Evolutionary conservation across 2,329 filamentous ascomycete genomes (phyloP).

Genomic region (Sporothrix brunneoviolacea): DNA sequence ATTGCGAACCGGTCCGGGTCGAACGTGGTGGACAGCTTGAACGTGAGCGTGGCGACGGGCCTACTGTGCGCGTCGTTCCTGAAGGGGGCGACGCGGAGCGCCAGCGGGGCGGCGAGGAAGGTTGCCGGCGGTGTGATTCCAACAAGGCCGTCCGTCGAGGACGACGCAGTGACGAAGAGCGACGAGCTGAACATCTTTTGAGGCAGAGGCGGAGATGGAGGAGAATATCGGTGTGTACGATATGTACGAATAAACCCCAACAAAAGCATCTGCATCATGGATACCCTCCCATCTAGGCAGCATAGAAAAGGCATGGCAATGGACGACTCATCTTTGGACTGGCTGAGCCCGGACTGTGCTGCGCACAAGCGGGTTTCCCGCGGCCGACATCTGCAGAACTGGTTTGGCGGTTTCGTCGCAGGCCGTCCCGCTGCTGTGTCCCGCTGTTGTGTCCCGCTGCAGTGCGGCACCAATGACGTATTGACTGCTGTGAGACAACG

Average conservation of each 20-base stretch:
- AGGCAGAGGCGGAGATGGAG: neutral
- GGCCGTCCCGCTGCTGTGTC: too few relatives aligned
- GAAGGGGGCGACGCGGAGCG: conserved; percentile 25
- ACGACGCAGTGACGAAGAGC: neutral
- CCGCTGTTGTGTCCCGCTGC: neutral
- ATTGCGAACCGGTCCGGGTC: conserved; percentile 52
- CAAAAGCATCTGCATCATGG: neutral
- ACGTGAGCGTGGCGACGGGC: conserved; percentile 83
- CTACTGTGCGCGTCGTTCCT: conserved; percentile 67
- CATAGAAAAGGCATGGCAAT: neutral
- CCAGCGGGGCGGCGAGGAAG: neutral
- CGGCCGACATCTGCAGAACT: neutral
- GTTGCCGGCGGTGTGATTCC: too few relatives aligned
- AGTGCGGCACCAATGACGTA: conserved; percentile 5
- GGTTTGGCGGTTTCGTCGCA: too few relatives aligned
- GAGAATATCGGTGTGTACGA: neutral
- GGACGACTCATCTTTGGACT: neutral
- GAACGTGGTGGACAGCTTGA: conserved; percentile 74
- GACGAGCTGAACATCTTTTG: conserved; percentile 1
- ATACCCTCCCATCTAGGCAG: neutral
- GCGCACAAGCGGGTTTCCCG: too few relatives aligned
- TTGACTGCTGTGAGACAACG: neutral
- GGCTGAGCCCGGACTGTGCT: too few relatives aligned
- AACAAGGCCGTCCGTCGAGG: neutral
- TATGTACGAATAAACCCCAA: neutral